Evolutionary conservation across 345 rosid genomes (phyloP), one percentile per base, ranked within the genome.

Genomic region (Corchorus capsularis): DNA sequence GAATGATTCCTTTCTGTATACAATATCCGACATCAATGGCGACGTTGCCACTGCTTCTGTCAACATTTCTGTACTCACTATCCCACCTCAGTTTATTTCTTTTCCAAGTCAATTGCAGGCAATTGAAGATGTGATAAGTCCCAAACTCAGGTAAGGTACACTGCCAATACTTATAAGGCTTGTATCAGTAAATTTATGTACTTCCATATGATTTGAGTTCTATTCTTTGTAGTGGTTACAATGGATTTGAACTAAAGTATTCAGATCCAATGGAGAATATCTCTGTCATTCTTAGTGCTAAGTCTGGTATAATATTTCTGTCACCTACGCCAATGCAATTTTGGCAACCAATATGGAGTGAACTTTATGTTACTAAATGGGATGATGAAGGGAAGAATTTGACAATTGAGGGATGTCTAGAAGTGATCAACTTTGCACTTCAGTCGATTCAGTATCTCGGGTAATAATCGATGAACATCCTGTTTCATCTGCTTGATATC

Each of bases 31-130:
- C 81, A 81, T 85, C 15, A 91, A 96, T 53, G 86, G 88, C 8
- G 90, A 92, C 81, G 84, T 86, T 53, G 96, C 89, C 63, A 74
- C 89, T 46, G 93, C 93, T 64, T 69, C 82, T 3, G 96, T 89
- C 46, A 82, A 81, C 80, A 86, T 93, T 52, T 74, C 78, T 37
- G 76, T 96, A 35, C 89, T 91, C 72, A 89, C 89, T 46, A 89
- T 87, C 68, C 98, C 99, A 27, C 99, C 99, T 43, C 94, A 87
- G 83, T 92, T 96, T 76, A 74, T 87, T 63, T 87, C 93, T 10
- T 83, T 89, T 78, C 91, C 98, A 39, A 83, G 80, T 50, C 84
- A 83, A 59, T 70, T 91, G 73, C 89, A 87, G 80, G 99, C 98
- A 74, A 87, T 86, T 49, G 99, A 95, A 86, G 97, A 93, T 81